Percentiles rank a stretch among this genome's conserved stretches.
Conservation (phyloP, 441 rosid genomes). For the Euphorbia celastroides region DNA sequence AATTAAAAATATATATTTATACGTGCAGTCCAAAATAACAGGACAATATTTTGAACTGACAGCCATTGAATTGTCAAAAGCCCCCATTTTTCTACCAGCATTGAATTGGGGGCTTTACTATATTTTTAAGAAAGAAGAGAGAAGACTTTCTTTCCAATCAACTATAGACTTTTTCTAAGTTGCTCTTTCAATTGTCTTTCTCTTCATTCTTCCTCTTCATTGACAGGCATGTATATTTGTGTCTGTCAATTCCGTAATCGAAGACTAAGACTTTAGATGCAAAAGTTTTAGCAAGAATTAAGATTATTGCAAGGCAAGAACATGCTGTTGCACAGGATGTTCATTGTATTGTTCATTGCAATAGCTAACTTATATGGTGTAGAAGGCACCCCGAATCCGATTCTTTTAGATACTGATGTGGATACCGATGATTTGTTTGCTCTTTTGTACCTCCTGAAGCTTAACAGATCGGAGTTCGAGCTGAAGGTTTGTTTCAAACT, state of each 20-base stretch:
- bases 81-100: no score
- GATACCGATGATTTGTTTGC: slow-evolving; percentile 88
- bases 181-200: not conserved
- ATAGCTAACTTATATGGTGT: slow-evolving; percentile 26
- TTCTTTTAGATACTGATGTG: slow-evolving; percentile 78
- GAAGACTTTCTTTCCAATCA: not conserved
- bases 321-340: slow-evolving; percentile 25
- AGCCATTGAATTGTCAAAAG: no score
- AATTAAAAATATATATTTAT: no score
- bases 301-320: slow-evolving; percentile 19
- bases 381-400: slow-evolving; percentile 41
- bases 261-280: not conserved
- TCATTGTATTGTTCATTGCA: slow-evolving; percentile 26
- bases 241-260: not conserved
- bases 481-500: slow-evolving; percentile 44
- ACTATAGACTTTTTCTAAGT: not conserved
- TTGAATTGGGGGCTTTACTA: no score
- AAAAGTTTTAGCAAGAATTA: slow-evolving; percentile 12
- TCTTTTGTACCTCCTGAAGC: slow-evolving; percentile 81
- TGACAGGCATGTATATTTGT: not conserved
- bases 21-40: no score
- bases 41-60: no score
- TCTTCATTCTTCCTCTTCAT: not conserved
- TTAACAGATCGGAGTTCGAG: slow-evolving; percentile 64
- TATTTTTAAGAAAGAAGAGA: no score